Evolutionary conservation across 139 green algal species (phyloP).

Genomic region (Chlorella sp.): DNA sequence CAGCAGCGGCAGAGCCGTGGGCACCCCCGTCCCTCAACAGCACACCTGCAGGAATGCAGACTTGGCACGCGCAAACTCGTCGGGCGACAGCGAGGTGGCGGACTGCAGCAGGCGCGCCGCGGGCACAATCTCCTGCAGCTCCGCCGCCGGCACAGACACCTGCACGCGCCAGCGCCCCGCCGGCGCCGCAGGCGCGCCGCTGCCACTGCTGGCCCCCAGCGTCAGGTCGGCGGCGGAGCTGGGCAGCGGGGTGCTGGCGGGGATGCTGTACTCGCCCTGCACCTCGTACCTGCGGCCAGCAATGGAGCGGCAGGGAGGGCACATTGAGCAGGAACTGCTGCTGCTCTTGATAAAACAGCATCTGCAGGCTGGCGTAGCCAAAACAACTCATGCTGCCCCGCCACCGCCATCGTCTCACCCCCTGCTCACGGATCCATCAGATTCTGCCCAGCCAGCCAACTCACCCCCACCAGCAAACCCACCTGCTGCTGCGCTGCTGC

Average conservation of each 20-base stretch:
- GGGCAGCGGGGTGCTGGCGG: conserved; percentile 54
- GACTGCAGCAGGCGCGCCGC: conserved; percentile 77
- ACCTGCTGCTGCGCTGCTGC: conserved; percentile 70
- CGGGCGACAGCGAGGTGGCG: conserved; percentile 41
- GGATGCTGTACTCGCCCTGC: conserved; percentile 81
- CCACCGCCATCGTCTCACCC: background rate
- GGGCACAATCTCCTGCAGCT: conserved; percentile 90
- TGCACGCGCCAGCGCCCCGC: conserved; percentile 49
- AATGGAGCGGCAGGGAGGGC: background rate
- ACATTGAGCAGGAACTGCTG: too few species aligned
- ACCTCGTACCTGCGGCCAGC: conserved; percentile 69
- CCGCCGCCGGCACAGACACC: conserved; percentile 70
- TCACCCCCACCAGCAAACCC: background rate
- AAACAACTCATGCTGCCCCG: background rate
- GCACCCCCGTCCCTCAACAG: background rate
- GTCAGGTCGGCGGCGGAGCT: conserved; percentile 45
- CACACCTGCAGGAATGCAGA: conserved; percentile 64
- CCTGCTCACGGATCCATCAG: background rate
- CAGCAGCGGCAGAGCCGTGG: too few species aligned
- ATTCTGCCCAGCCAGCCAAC: background rate
- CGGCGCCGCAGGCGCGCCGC: background rate
- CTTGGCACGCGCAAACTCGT: conserved; percentile 82
- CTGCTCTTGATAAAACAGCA: too few species aligned
- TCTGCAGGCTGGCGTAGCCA: background rate
- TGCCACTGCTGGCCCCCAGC: background rate